Base-by-base conservation (phyloP, 768 basidiomycete species). In the Brasilioporus rufonigricans region DNA sequence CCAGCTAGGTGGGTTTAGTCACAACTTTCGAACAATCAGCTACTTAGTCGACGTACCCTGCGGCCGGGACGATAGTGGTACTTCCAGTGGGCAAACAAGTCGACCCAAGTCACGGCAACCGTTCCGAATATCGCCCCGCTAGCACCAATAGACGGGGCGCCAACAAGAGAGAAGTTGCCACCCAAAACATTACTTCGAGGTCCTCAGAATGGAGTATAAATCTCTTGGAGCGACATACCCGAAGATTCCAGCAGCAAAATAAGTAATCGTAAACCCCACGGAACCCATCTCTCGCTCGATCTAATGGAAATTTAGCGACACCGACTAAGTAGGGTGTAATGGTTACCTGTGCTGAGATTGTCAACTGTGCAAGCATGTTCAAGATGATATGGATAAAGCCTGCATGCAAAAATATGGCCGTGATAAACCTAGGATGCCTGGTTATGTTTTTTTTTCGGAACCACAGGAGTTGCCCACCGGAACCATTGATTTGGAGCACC, bases 281-380 rank as follows among this genome's bases (percentile, higher is more conserved):
- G 93, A 90, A 10, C 93, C 93, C 90, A 97, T 93, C 63, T 94
- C 92, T 54, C 86, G 77, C 66, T 97, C 93, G 53, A 96, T 85
- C 85, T 93, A 61, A 48, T 50, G n/a, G 53, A 41, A 23, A 0
- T 7, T 64, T 7, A 61, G 50, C 29, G 44, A 44, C 23, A 12
- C 18, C 13, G 4, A 29, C 24, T 33, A 51, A 13, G 31, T 33
- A 14, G 4, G 26, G 21, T 16, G 27, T 43, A 21, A 52, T 44
- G 50, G 52, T 61, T 64, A 89, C 91, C 72, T 90, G 86, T 33
- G 87, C 89, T 8, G 87, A 88, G n/a, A 89, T 74, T 0, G 81
- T 83, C 53, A 89, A 68, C 62, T 96, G 95, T 14, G 87, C 94
- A 27, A 95, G 67, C 86, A 98, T 89, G 67, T 99, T 99, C 56